Evolutionary conservation across 169 alveolate species (phyloP), one percentile per base, ranked within the genome.

Genomic region (Babesia sp.): DNA sequence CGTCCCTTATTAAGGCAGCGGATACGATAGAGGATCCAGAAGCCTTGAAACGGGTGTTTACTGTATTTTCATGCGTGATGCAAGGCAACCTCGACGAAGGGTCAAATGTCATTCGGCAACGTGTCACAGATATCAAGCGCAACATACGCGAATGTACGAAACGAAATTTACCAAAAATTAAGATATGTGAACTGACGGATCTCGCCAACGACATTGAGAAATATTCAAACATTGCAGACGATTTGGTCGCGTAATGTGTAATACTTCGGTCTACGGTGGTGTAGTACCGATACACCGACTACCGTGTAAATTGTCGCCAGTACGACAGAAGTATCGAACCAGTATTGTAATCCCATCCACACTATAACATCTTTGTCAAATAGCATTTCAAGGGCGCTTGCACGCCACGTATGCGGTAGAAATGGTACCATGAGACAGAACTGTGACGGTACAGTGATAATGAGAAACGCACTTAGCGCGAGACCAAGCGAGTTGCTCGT

Each of bases 381-480:
- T 41, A 75, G 48, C 34, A 51, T 48, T 26, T 31, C 72, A n/a
- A 75, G 64, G 33, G 68, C 28, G 37, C 36, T 33, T 16, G 14
- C 28, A 24, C 68, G 51, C 57, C 53, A 57, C 9, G 53, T 18
- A 3, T 44, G 46, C 42, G 79, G 85, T 28, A 75, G 46, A 48
- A 75, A 75, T n/a, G 85, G 85, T 11, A 75, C 56, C 37, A 64
- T 63, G 36, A 75, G 78, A 50, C 71, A 44, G 66, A 75, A 75
- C 72, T 75, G 85, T n/a, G 85, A 75, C 20, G 85, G 85, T 26
- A 75, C 54, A 12, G 71, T 57, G 42, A 66, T 55, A 18, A 75
- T 37, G 44, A 63, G 57, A 53, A 75, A 75, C n/a, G 76, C 63
- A 54, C 75, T 67, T 28, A 75, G 41, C 42, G 85, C 79, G 9